Evolutionary conservation across 2,329 filamentous ascomycete genomes (phyloP).

Genomic region (Sordariomycetes sp.): DNA sequence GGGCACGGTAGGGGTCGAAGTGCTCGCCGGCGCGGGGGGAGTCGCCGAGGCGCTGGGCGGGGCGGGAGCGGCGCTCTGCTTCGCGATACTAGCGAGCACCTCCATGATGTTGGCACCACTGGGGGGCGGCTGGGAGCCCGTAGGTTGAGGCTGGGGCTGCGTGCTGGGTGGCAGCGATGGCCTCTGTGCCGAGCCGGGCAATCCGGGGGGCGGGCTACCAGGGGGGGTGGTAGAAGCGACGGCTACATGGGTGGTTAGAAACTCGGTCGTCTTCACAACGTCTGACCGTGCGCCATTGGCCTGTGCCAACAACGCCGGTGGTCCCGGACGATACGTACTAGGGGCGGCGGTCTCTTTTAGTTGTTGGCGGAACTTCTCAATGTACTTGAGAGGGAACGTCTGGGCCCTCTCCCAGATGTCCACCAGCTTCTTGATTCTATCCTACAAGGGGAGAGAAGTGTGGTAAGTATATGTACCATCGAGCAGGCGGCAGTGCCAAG

Average conservation of each 20-base stretch:
- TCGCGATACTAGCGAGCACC: slow-evolving; percentile 67
- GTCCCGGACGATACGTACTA: slow-evolving; percentile 27
- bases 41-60: slow-evolving; percentile 11
- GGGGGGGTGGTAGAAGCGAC: slow-evolving; percentile 55
- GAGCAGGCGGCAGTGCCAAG: neutral
- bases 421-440: slow-evolving; percentile 51
- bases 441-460: slow-evolving; percentile 1
- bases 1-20: slow-evolving; percentile 26
- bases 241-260: slow-evolving; percentile 24
- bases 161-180: neutral
- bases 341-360: slow-evolving; percentile 39
- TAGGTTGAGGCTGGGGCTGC: too few species aligned
- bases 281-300: neutral
- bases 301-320: neutral
- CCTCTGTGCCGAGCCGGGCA: slow-evolving; percentile 13
- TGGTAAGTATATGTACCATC: slow-evolving; percentile 2
- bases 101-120: slow-evolving; percentile 32
- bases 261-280: neutral
- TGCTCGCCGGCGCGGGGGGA: slow-evolving; percentile 11
- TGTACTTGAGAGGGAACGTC: slow-evolving; percentile 73
- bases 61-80: slow-evolving; percentile 48
- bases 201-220: slow-evolving; percentile 40
- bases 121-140: slow-evolving; percentile 9
- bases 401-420: slow-evolving; percentile 96
- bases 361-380: slow-evolving; percentile 72